Conservation (phyloP, 2,329 filamentous ascomycete genomes). For the Eurotiales sp. region DNA sequence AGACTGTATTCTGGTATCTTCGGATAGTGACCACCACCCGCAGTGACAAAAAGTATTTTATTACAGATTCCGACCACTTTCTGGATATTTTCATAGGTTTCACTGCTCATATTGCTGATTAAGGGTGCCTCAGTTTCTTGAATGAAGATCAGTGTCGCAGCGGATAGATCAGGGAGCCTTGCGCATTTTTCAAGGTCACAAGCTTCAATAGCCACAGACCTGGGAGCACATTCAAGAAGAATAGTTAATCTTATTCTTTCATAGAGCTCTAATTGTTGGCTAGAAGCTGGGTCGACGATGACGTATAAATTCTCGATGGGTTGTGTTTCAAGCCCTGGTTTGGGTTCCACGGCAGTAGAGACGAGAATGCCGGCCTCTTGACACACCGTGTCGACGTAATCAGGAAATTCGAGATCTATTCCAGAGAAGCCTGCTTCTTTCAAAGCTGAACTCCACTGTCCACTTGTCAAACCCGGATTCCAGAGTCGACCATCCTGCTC, state of each 20-base stretch:
- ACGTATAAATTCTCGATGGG: not conserved
- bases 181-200: not conserved
- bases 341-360: not conserved
- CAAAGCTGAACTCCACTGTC: not conserved
- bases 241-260: not conserved
- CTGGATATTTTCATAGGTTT: not conserved
- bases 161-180: not conserved
- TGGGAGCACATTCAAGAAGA: not conserved
- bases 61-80: not conserved
- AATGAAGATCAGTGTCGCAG: slow-evolving; percentile 4
- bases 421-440: not conserved
- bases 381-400: not conserved
- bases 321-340: not conserved
- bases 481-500: slow-evolving; percentile 1
- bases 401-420: not conserved
- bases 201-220: not conserved
- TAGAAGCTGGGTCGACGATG: not conserved
- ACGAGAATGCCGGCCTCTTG: not conserved
- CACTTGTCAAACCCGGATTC: not conserved
- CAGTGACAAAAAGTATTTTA: not conserved
- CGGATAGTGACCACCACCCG: not conserved
- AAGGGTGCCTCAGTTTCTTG: not conserved
- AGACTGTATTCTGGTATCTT: not conserved
- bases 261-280: not conserved
- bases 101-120: not conserved